Evolutionary conservation across 1,284 basidiomycete species (phyloP), one percentile per base, ranked within the genome.

Genomic region (Irpex rosettiformis): DNA sequence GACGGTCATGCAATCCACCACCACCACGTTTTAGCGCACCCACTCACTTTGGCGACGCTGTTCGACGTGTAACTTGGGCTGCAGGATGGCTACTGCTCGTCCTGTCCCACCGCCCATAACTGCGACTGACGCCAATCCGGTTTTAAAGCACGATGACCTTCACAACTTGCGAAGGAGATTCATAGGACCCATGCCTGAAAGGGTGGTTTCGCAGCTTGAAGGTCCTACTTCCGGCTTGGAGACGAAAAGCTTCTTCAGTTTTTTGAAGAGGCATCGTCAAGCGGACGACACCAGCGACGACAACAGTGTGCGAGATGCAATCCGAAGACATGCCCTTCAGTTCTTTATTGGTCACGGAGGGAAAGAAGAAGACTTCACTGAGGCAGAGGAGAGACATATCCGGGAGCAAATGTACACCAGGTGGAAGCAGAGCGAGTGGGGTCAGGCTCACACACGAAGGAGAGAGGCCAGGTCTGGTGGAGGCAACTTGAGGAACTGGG

Each of bases 351-450:
- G 76, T 49, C 73, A 81, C 56, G 88, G 88, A 11, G 87, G 88
- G 24, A 76, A 75, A 22, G 72, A 71, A 29, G 83, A 88, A 61
- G 81, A 88, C 62, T 92, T 89, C 89, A 78, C 77, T 28, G 83
- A 84, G 53, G 72, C 76, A 21, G 73, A 80, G 58, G 83, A 85
- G 63, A 71, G 75, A 54, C 73, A 72, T 62, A 66, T 82, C 7
- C 74, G 79, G 3, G 77, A 81, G 59, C 84, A 87, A 64, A 79
- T 91, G 75, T 70, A 80, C 56, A 71, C 72, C 52, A 75, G 76
- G n/a, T 91, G 88, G 86, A 76, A 75, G 62, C 78, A 84, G 52
- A 88, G 81, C 58, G 83, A 85, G 57, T 91, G 88, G 88, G 81
- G 79, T 4, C 69, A 69, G 29, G 71, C 80, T n/a, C 76, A 80